Evolutionary conservation across 2,329 filamentous ascomycete species (phyloP), one percentile per base, ranked within the genome.

Genomic region (Alternaria infectoria): DNA sequence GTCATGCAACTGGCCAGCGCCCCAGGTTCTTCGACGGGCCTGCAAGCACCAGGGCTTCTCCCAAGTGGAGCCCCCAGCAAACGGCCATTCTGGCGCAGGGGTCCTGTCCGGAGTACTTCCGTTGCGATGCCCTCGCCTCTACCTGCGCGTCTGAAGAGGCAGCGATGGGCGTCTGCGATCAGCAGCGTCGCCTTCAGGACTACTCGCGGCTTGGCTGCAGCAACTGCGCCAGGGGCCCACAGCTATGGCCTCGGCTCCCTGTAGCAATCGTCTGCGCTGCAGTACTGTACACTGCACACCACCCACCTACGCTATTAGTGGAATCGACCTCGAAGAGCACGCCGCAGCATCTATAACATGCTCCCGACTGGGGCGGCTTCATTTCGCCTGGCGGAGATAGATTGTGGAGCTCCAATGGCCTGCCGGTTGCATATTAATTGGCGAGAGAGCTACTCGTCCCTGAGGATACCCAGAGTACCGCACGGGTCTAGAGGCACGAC

Each of bases 1-100:
- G 69, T 69, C 69, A 73, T 74, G 69, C 67, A 68, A 67, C 57
- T 72, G 66, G 65, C 69, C 65, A 61, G 68, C 65, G 64, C 65
- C 65, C 64, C 47, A 59, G 26, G 54, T 64, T 61, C 57, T 66
- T 66, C 57, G 64, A 59, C 57, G 64, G 64, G 64, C 54, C 49
- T 57, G 56, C 59, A 59, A 65, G 69, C 69, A 68, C 64, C 65
- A 70, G 59, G 67, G 64, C 68, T 52, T 68, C 61, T 63, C 49
- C 66, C 58, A 30, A 61, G 67, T 64, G 64, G 59, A 59, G 56
- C 62, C 55, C 47, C 61, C 40, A 62, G 55, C 63, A 70, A 70
- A 69, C 59, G 71, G 69, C 63, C 64, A 65, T 66, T 65, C 69
- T 64, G 64, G 67, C 59, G 57, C 71, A 74, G 65, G 71, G 68